Evolutionary conservation across 768 basidiomycete species (phyloP).

Genomic region (Lactifluus subvellereus): DNA sequence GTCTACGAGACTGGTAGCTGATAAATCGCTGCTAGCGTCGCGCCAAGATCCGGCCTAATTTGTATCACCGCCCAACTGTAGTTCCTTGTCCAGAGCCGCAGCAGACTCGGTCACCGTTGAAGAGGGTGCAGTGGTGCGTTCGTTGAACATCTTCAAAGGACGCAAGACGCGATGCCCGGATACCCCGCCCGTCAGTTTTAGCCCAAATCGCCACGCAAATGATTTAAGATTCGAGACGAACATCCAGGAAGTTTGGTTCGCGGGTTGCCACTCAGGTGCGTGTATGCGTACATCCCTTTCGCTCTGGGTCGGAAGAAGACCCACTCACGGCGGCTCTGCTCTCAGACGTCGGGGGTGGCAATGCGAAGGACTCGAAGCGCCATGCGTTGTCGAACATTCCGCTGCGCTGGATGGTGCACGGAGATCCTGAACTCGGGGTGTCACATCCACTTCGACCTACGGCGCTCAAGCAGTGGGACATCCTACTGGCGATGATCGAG

Average conservation of each 20-base stretch:
- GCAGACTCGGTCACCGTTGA: slow-evolving; percentile 25
- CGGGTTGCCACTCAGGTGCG: slow-evolving; percentile 18
- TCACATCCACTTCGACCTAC: background rate
- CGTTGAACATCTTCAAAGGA: background rate
- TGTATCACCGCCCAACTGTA: slow-evolving; percentile 45
- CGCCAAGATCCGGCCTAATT: slow-evolving; percentile 55
- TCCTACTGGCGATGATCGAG: background rate
- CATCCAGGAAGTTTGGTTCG: slow-evolving; percentile 19
- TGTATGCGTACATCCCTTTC: background rate
- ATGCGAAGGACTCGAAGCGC: background rate
- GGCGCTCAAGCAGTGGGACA: background rate
- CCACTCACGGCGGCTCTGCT: background rate
- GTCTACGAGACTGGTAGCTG: background rate
- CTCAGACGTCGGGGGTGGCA: slow-evolving; percentile 20
- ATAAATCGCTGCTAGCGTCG: slow-evolving; percentile 42
- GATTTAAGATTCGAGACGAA: background rate
- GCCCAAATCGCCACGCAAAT: too few species aligned
- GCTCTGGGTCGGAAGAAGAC: background rate
- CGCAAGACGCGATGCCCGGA: background rate
- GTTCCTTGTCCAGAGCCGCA: background rate
- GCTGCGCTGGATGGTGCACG: slow-evolving; percentile 20
- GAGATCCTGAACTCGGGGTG: slow-evolving; percentile 8
- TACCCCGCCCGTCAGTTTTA: background rate
- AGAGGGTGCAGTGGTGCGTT: background rate
- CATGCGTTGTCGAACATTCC: slow-evolving; percentile 13